phyloP scores from a whole-genome alignment of 305 asterid genomes.

The Solanum hybrid region DNA sequence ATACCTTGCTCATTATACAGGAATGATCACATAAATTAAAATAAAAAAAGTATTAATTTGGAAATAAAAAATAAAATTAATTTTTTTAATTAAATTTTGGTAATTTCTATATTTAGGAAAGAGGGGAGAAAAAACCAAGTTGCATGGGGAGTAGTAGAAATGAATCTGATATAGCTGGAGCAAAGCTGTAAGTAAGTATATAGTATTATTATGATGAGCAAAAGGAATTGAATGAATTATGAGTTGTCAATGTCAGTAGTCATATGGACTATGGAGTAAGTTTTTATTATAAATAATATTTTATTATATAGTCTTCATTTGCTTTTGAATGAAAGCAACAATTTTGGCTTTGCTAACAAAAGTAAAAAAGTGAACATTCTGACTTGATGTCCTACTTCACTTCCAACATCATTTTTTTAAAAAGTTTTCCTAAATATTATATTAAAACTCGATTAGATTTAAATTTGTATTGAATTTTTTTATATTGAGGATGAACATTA shows the following conservation, averaged over 20 bases:
- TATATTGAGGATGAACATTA: not conserved
- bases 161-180: conserved; percentile 4
- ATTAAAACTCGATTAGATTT: no score
- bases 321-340: not conserved
- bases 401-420: not conserved
- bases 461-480: no score
- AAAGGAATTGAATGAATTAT: conserved; percentile 7
- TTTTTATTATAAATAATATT: not conserved
- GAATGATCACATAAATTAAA: not conserved
- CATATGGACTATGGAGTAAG: not conserved
- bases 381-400: not conserved
- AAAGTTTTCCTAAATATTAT: no score
- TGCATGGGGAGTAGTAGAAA: not conserved
- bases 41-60: not conserved
- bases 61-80: not conserved
- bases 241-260: not conserved
- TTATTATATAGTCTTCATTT: not conserved
- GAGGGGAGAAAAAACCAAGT: not conserved
- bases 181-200: not conserved
- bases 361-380: not conserved
- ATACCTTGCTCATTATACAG: not conserved
- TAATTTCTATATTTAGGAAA: not conserved
- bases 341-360: not conserved
- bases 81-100: not conserved
- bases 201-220: not conserved